Base-by-base conservation (phyloP, 768 basidiomycete species). In the Serendipita indica region DNA sequence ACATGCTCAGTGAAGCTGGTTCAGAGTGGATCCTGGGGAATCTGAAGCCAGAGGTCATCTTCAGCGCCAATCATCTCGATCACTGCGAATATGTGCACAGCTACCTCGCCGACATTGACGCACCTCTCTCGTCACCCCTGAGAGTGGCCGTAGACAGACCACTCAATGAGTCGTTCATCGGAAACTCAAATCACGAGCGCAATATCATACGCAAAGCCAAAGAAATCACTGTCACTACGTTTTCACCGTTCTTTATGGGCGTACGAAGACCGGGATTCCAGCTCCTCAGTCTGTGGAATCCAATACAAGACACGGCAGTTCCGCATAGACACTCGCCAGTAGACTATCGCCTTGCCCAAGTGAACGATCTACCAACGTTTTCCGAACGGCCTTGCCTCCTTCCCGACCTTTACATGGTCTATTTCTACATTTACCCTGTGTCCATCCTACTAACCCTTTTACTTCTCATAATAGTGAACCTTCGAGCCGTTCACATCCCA, bases 1-100 rank as follows among this genome's bases (percentile, higher is more conserved):
- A 94, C 62, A 77, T 81, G 33, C 75, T 94, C n/a, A 80, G 80
- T 57, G 75, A 78, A 33, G 76, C 79, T 54, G 80, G 80, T 27
- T 81, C 83, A 1, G 64, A 73, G 35, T 85, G 86, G 66, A 65
- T 97, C 27, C 72, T 96, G 52, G 72, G 81, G 34, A 72, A 66
- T 18, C 67, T 90, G 28, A 72, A 73, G 35, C 93, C 93, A 3
- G 72, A 75, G 1, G 69, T 86, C 12, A 74, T 93, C 33, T 84
- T 90, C 69, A 91, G 88, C 63, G 94, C 89, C 3, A 91, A 97
- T 69, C 92, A 97, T 66, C 92, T 96, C 67, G 94, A 97, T 65
- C 90, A 93, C 63, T 98, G 94, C 69, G 88, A 88, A 72, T 80
- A 82, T 65, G 73, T 73, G 67, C 80, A 83, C 68, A 63, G 70